A percentile compares a stretch with the other conserved stretches of the same genome.
Conservation (phyloP, 176 grass and related monocot genomes). For the Carex scoparia region DNA sequence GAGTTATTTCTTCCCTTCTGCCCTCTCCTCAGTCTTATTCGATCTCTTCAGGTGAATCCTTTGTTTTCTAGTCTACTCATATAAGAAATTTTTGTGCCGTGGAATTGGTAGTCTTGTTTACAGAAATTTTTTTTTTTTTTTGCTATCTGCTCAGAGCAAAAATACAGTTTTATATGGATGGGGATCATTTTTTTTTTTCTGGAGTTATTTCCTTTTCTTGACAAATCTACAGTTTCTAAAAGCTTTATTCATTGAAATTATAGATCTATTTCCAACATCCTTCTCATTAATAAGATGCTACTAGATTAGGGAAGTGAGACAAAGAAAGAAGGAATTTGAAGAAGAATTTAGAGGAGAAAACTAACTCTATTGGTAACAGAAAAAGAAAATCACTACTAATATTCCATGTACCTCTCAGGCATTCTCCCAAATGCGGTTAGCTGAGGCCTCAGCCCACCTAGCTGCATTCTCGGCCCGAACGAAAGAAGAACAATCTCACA, state of each 20-base stretch:
- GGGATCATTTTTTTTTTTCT: neutral
- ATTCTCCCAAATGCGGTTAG: constrained; percentile 94
- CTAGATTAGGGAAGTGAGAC: neutral
- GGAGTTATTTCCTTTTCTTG: neutral
- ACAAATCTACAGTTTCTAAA: constrained; percentile 15
- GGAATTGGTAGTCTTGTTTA: neutral
- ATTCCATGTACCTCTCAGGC: constrained; percentile 49
- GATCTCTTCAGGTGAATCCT: constrained; percentile 67
- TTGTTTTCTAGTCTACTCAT: neutral
- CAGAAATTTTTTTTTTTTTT: neutral
- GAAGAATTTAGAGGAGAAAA: constrained; percentile 9
- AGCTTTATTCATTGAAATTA: neutral
- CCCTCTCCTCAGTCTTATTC: constrained; percentile 79
- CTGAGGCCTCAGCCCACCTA: constrained; percentile 78
- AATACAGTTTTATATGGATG: neutral
- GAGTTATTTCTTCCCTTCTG: constrained; percentile 93
- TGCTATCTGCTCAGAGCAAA: neutral
- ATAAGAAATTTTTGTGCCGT: neutral
- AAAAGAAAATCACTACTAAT: constrained; percentile 9
- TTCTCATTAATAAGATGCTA: neutral
- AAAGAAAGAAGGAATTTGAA: constrained; percentile 12
- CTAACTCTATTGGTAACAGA: neutral
- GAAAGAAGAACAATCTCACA: constrained; percentile 61
- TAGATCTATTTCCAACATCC: neutral
- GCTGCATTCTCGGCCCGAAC: constrained; percentile 70